Conservation (phyloP, 1,284 basidiomycete species). For the Omphalotus olearius region DNA sequence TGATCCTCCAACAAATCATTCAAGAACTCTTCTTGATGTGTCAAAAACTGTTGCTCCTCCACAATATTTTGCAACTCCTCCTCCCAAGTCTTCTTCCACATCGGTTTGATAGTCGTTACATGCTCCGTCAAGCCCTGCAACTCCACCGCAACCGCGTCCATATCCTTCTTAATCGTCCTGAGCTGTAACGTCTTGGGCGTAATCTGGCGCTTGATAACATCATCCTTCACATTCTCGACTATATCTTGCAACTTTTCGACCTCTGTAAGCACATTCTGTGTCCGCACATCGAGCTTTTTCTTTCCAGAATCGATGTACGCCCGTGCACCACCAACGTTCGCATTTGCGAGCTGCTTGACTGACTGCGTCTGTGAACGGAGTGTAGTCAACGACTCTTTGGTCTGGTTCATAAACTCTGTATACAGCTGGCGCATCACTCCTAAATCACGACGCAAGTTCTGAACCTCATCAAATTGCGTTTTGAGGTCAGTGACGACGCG, state of each 20-base stretch:
- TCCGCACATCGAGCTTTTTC: slow-evolving; percentile 81
- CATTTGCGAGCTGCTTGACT: slow-evolving; percentile 82
- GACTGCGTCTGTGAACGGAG: slow-evolving; percentile 82
- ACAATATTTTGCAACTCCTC: slow-evolving; percentile 95
- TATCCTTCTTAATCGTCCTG: slow-evolving; percentile 71
- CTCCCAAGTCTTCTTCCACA: slow-evolving; percentile 99
- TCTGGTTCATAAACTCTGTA: slow-evolving; percentile 87
- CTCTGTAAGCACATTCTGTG: slow-evolving; percentile 87
- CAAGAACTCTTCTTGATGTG: slow-evolving; percentile 88
- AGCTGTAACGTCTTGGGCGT: slow-evolving; percentile 78
- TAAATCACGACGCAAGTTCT: slow-evolving; percentile 88
- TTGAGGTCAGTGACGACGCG: slow-evolving; percentile 81
- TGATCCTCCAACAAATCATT: slow-evolving; percentile 89
- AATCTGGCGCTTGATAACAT: slow-evolving; percentile 87
- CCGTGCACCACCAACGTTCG: slow-evolving; percentile 82
- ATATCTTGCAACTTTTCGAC: slow-evolving; percentile 94
- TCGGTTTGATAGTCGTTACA: slow-evolving; percentile 87
- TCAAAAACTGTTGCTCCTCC: slow-evolving; percentile 94
- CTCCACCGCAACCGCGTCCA: slow-evolving; percentile 67
- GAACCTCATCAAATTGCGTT: slow-evolving; percentile 92
- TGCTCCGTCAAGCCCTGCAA: slow-evolving; percentile 80
- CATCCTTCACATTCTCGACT: slow-evolving; percentile 87
- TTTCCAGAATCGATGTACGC: slow-evolving; percentile 92
- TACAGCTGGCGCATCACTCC: slow-evolving; percentile 94
- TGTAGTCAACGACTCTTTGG: slow-evolving; percentile 77